A percentile compares a stretch with the other conserved stretches of the same genome.
Evolutionary conservation across 306 rosid genomes (phyloP).

Genomic region (Citrullus mucosospermus): DNA sequence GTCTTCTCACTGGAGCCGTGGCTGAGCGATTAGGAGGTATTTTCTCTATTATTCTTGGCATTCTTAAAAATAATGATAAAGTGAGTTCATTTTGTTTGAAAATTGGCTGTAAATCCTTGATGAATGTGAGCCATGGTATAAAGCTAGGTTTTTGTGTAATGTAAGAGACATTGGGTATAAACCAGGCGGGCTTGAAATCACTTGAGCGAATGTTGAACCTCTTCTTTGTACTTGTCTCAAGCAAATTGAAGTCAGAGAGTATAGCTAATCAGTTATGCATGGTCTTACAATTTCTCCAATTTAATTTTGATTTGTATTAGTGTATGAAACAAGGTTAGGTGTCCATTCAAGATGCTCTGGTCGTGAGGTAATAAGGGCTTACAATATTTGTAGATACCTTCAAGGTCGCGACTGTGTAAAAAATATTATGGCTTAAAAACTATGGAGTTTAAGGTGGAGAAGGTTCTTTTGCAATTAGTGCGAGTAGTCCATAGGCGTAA

Average conservation of each 20-base stretch:
- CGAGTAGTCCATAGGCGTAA: not conserved
- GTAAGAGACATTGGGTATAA: not conserved
- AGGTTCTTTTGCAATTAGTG: not conserved
- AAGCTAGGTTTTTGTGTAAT: not conserved
- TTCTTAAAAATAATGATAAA: too few species aligned
- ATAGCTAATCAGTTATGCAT: not conserved
- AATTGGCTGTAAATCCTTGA: not conserved
- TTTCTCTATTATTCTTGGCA: not conserved
- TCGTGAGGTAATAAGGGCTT: not conserved
- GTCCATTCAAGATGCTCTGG: not conserved
- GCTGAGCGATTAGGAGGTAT: constrained; percentile 95
- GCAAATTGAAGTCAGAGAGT: not conserved
- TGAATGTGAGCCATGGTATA: not conserved
- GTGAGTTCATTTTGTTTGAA: not conserved
- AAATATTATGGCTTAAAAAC: not conserved
- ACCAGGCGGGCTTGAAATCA: not conserved
- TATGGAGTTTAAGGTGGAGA: too few species aligned
- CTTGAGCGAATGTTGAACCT: not conserved
- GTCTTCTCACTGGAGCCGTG: constrained; percentile 88
- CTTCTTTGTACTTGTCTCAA: not conserved
- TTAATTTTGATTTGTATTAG: not conserved
- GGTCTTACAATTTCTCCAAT: too few species aligned
- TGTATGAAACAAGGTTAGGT: not conserved
- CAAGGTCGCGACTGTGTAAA: not conserved
- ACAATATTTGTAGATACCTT: not conserved